Evolutionary conservation across 805 yeast genomes (phyloP), one percentile per base, ranked within the genome.

Genomic region (Starmerella asiatica): DNA sequence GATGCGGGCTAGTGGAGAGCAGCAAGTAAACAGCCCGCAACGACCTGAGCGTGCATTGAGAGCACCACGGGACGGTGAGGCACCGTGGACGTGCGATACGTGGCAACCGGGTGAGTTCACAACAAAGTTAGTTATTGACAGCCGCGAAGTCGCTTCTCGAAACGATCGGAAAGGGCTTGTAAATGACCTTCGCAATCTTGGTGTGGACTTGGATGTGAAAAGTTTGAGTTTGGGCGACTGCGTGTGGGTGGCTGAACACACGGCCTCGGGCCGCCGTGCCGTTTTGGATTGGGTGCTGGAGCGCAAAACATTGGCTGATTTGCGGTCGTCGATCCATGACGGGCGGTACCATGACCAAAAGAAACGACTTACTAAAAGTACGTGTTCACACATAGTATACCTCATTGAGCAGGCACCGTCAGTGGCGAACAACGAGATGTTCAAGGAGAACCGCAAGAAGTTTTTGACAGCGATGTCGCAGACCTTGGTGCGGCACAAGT

Each of bases 311-410:
- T 59, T 86, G 32, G 93, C 83, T 54, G 99, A 91, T 64, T 68
- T 91, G 51, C 79, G 79, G 0, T 54, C 66, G 26, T 81, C 94
- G 37, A 84, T 91, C 34, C 69, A 71, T 44, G 99, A 91, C 59
- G 94, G 94, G 2, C 62, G 99, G 36, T 85, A 79, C 52, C 65
- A 68, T 39, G 98, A 91, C 56, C 99, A 91, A 56, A 86, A 88
- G 54, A 61, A 68, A 15, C 68, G 99, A 39, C 63, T 91, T 42
- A 68, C 68, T 37, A 70, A 76, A 56, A 70, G 91, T 0, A 84
- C 81, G 0, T 62, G 86, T 53, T 62, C 63, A 16, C 69, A 80
- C 47, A 71, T 78, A 16, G 76, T 74, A 48, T 91, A 91, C 51
- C 55, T 91, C 3, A 71, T 91, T 14, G 99, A 91, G 56, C 93